Conservation (phyloP, 495 filamentous ascomycete genomes). For the Lineolata rhizophorae region DNA sequence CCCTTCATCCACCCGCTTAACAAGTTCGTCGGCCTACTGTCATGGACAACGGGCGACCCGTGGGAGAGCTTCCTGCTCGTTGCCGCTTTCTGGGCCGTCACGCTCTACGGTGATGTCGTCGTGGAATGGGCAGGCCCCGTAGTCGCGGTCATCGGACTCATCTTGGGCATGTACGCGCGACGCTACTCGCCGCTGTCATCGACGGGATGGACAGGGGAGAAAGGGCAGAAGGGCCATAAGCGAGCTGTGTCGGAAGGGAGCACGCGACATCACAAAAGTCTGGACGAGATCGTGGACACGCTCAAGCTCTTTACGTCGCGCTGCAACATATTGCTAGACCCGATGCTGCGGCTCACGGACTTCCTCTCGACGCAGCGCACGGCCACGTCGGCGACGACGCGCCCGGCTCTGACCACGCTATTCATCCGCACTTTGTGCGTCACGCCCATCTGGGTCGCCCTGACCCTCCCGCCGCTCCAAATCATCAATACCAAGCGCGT, state of each 20-base stretch:
- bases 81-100: slow-evolving; percentile 59
- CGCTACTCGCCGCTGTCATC: slow-evolving; percentile 80
- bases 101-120: slow-evolving; percentile 66
- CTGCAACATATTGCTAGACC: slow-evolving; percentile 81
- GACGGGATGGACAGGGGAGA: slow-evolving; percentile 47
- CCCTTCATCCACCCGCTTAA: slow-evolving; percentile 80
- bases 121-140: slow-evolving; percentile 65
- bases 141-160: slow-evolving; percentile 52
- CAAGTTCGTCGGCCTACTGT: slow-evolving; percentile 57
- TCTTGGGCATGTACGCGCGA: slow-evolving; percentile 79
- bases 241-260: slow-evolving; percentile 34
- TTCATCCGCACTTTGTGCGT: slow-evolving; percentile 76
- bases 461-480: slow-evolving; percentile 61
- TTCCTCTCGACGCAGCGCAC: slow-evolving; percentile 83
- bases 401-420: slow-evolving; percentile 73
- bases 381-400: slow-evolving; percentile 75
- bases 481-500: slow-evolving; percentile 78
- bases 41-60: slow-evolving; percentile 80
- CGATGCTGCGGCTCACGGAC: slow-evolving; percentile 68
- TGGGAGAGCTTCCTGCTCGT: slow-evolving; percentile 94
- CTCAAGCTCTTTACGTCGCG: slow-evolving; percentile 69
- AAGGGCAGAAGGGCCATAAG: slow-evolving; percentile 28
- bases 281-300: slow-evolving; percentile 93
- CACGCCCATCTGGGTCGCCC: slow-evolving; percentile 64
- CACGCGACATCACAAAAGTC: slow-evolving; percentile 55